Evolutionary conservation across 73 alveolate species (phyloP).

Genomic region (Blepharisma stoltei): DNA sequence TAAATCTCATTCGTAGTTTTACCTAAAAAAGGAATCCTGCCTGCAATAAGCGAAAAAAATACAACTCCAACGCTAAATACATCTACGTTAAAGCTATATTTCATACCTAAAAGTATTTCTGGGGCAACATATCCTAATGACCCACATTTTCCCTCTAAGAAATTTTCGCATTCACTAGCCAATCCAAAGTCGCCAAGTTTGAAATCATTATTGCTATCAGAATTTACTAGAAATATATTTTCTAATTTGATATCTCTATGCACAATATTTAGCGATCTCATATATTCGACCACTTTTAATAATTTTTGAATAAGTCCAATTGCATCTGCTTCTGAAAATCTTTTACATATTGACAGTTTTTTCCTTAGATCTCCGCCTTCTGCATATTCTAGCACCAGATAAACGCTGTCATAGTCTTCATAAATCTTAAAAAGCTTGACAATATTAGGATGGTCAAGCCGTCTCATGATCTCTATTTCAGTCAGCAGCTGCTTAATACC

Average conservation of each 20-base stretch:
- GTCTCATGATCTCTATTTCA: conserved; percentile 4
- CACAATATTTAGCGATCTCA: conserved; percentile 27
- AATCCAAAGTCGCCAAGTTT: conserved; percentile 39
- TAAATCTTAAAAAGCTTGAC: conserved; percentile 35
- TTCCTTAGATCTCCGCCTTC: background rate
- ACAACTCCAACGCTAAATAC: conserved; percentile 21
- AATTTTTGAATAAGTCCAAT: background rate
- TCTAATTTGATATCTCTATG: conserved; percentile 47
- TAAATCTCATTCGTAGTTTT: background rate
- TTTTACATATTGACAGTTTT: background rate
- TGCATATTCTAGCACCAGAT: conserved; percentile 34
- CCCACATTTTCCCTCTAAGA: conserved; percentile 31
- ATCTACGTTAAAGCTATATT: background rate
- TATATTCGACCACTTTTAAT: background rate
- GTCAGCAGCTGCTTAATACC: background rate
- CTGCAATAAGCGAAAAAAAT: background rate
- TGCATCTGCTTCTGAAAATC: background rate
- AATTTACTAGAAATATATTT: conserved; percentile 24
- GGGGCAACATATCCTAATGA: conserved; percentile 30
- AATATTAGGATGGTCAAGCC: conserved; percentile 40
- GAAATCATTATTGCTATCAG: conserved; percentile 22
- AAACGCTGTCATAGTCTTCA: conserved; percentile 41
- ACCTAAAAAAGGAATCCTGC: background rate
- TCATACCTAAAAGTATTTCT: conserved; percentile 1
- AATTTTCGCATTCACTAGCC: conserved; percentile 31